Base-by-base conservation (phyloP, 495 filamentous ascomycete genomes). In the Wilcoxina mikolae region DNA sequence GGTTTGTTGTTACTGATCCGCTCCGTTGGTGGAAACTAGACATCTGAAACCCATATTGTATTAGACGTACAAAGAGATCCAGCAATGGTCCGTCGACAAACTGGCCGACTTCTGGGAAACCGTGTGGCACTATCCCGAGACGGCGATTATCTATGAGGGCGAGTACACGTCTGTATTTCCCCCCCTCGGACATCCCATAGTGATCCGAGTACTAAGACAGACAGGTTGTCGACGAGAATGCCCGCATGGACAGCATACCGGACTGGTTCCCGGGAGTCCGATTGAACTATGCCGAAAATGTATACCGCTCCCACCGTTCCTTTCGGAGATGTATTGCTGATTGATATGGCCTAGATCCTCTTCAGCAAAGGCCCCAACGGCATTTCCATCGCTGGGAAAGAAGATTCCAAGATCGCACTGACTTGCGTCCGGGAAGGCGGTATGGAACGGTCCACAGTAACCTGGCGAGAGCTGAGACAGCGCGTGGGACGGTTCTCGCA, bases 341-440 rank as follows among this genome's bases (percentile, higher is more conserved):
- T 26, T 28, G 3, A 28, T 15, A 15, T 15, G 26, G 3, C 28
- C 17, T 26, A 53, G 50, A 17, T 25, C 27, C 51, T 54, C 25
- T 54, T 54, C 4, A 58, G 67, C 15, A 41, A 64, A 2, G 64
- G 64, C 23, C 56, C 62, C 18, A 52, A 57, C 1, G 59, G 58
- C n/a, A 62, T 67, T 11, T 68, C 68, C 3, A 80, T 65, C 5
- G 47, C 56, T 31, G 71, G 74, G 31, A 90, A 90, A 68, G 82
- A 85, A 60, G 81, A 87, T 51, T 59, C 56, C 49, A 84, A 80
- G 61, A 71, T 84, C 39, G 83, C 81, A 22, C 53, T 81, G 29
- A 84, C 78, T n/a, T 78, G 83, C 64, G 74, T 87, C 17, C 76
- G 84, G 25, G 85, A 90, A 69, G 83, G 82, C 22, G 75, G 66